Base-by-base conservation (phyloP, 768 basidiomycete species). In the Agaricus subrufescens region DNA sequence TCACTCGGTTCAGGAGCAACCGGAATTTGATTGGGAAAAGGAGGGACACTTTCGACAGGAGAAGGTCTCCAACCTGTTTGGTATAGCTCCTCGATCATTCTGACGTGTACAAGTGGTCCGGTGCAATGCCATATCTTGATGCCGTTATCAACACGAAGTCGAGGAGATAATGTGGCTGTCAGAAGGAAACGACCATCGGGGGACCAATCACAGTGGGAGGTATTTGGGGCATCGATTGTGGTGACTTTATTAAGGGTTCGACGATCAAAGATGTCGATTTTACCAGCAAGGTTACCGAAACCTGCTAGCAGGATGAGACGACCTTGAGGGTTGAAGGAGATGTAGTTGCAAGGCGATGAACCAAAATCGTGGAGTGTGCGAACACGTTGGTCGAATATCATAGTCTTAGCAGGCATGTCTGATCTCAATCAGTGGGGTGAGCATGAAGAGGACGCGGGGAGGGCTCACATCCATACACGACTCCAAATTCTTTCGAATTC, bases 341-440 rank as follows among this genome's bases (percentile, higher is more conserved):
- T 83, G 71, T 89, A 95, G 73, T 99, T 99, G 71, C 85, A 85
- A 42, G 94, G 94, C 10, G 87, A 82, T 4, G 87, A 75, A 45
- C 94, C 96, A 62, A 98, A 98, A 61, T 98, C 94, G 67, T 95
- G 87, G 38, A 96, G 73, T 2, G 86, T 79, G 53, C 89, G 87
- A 50, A 93, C 91, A 50, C 94, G 89, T 60, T 90, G 84, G 69
- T 98, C 94, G 65, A 98, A 97, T 10, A 98, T 70, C 78, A 89
- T 86, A 0, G 87, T 84, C 69, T 96, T 94, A 3, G 97, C 92
- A 4, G 96, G 97, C 93, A 98, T 98, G 66, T 83, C 94, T 96
- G 60, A 2, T 5, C 39, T 46, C 43, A 48, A 46, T 6, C 3
- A 23, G 12, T 39, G 23, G 26, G 30, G 50, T 51, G 12, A 4